These are phyloP conservation scores for Eimeria tenella DNA, from an alignment of 169 alveolate species.

Conservation along the genomic window DNA sequence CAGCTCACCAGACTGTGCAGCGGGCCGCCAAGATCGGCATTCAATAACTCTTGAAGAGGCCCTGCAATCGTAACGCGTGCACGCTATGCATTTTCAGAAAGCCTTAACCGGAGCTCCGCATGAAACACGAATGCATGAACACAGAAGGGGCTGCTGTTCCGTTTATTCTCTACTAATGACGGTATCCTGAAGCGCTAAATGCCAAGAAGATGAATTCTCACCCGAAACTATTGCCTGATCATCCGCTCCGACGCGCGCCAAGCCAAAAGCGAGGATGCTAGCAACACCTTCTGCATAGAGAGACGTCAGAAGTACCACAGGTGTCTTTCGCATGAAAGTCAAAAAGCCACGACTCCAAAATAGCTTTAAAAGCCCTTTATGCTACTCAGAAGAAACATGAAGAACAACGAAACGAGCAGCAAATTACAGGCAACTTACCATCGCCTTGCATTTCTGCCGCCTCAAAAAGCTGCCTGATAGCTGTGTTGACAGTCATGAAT, in stretches of 20 bases:
- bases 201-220: background rate
- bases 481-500: conserved; percentile 76
- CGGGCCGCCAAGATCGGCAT: conserved; percentile 78
- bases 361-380: no score
- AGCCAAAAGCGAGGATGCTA: conserved; percentile 68
- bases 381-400: no score
- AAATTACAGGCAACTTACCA: background rate
- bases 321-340: no score
- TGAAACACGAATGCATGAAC: background rate
- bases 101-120: no score
- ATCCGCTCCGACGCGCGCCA: conserved; percentile 80
- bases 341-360: no score
- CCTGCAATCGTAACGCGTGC: conserved; percentile 48
- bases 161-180: background rate
- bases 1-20: conserved; percentile 80
- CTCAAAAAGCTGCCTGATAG: conserved; percentile 79
- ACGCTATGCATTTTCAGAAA: no score
- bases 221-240: conserved; percentile 76
- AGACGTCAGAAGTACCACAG: background rate
- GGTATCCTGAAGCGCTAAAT: background rate
- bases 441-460: conserved; percentile 44
- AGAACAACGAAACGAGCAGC: no score
- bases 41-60: conserved; percentile 71
- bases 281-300: conserved; percentile 36
- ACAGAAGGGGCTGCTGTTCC: background rate